Conservation (phyloP, 257 asterid species). For the Solanum neorickii region DNA sequence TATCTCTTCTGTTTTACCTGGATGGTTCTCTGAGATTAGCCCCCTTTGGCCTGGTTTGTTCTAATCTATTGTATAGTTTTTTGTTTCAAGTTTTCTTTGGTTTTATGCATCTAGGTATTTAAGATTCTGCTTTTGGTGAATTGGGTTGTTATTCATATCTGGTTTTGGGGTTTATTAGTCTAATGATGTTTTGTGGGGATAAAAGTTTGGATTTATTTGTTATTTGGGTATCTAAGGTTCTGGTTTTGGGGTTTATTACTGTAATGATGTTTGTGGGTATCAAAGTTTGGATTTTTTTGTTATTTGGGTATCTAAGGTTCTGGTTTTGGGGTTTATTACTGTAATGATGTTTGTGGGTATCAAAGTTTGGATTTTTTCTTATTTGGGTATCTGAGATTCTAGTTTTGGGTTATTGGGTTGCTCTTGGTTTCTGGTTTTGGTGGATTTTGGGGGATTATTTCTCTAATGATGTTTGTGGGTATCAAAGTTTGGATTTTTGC, state of each 20-base stretch:
- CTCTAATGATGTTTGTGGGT: background rate
- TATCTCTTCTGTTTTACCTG: conserved; percentile 67
- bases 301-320: too few species aligned
- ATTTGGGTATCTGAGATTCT: background rate
- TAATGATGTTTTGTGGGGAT: too few species aligned
- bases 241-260: background rate
- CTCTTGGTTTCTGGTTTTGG: too few species aligned
- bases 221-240: too few species aligned
- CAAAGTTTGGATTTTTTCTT: background rate
- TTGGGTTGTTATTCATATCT: too few species aligned
- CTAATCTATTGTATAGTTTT: background rate
- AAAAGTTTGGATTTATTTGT: too few species aligned
- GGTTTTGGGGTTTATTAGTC: too few species aligned
- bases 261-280: too few species aligned
- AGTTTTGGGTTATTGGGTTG: too few species aligned
- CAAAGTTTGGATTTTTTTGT: too few species aligned
- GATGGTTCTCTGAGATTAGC: conserved; percentile 95
- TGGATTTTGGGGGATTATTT: background rate
- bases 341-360: background rate
- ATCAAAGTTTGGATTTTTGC: background rate
- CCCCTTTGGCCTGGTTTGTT: conserved; percentile 93
- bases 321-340: background rate
- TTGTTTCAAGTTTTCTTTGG: background rate
- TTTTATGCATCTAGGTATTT: background rate
- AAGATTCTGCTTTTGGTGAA: too few species aligned